These are phyloP conservation scores for Claviceps fusiformis DNA, from an alignment of 2,329 filamentous ascomycete species.

Conservation along the genomic window DNA sequence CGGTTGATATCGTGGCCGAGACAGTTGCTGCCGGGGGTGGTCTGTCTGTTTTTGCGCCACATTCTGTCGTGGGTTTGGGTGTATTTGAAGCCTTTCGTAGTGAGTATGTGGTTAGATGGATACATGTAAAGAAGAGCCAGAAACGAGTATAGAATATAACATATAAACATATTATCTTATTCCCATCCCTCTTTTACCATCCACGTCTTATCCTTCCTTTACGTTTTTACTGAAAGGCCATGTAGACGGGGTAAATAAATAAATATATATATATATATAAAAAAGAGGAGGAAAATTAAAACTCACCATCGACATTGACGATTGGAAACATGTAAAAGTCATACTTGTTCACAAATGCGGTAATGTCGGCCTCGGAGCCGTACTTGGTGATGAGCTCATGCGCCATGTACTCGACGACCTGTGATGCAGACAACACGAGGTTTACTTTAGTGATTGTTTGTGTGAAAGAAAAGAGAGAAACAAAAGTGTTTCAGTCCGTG, in stretches of 20 bases:
- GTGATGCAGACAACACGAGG: not conserved
- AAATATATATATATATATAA: not conserved
- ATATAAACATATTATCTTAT: not conserved
- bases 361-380: conserved; percentile 21
- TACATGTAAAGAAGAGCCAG: too few relatives aligned
- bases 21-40: conserved; percentile 25
- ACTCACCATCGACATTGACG: conserved; percentile 45
- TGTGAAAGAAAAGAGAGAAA: not conserved
- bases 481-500: not conserved
- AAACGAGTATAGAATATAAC: too few relatives aligned
- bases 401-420: conserved; percentile 35
- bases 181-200: not conserved
- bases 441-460: not conserved
- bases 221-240: not conserved
- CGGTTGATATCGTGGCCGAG: conserved; percentile 45
- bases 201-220: not conserved
- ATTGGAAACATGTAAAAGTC: conserved; percentile 54
- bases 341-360: conserved; percentile 41
- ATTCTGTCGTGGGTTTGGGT: conserved; percentile 41
- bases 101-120: too few relatives aligned
- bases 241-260: not conserved
- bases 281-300: not conserved
- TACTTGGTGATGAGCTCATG: conserved; percentile 36
- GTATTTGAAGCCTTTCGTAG: conserved; percentile 36
- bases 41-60: conserved; percentile 46